Base-by-base conservation (phyloP, 1,284 basidiomycete genomes). In the Paramarasmius palmivorus region DNA sequence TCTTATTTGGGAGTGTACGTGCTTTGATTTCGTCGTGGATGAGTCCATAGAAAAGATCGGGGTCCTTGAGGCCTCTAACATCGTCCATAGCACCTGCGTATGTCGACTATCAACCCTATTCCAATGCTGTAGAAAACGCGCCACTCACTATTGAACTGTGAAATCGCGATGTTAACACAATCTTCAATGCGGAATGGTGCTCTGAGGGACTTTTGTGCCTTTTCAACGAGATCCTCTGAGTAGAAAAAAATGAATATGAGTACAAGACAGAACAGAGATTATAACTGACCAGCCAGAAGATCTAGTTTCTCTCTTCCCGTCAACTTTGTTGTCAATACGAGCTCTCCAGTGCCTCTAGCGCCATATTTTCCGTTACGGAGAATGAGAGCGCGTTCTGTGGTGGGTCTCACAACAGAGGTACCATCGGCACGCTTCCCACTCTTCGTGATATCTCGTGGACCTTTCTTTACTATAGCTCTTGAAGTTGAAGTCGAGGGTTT, bases 221-320 rank as follows among this genome's bases (percentile, higher is more conserved):
- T 76, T 61, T 79, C 70, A 52, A 84, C 72, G 41, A 88, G 76
- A 65, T 89, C 86, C 81, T 88, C 88, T 90, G 58, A 39, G 51
- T 45, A 59, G 57, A 49, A 59, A 26, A 54, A 48, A 14, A 56
- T 50, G 34, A 41, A 3, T 44, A 49, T 52, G 52, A 47, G 35
- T 46, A 56, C 34, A 50, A 53, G 47, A 35, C 29, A 51, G n/a
- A 17, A 25, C 38, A 10, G 39, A 48, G 53, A 17, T 35, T 23
- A 22, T 35, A 4, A 69, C 72, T 51, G 63, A 88, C 88, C 88
- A 59, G 86, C 87, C 35, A 91, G 70, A 25, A 91, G 75, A 63
- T 90, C 87, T 25, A 91, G 73, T 62, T 91, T 91, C 68, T 92
- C 89, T 61, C 86, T 77, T 1, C 88, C 88, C 53, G 77, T 82